Conservation (phyloP, 257 asterid genomes). For the Ophiorrhiza pumila region DNA sequence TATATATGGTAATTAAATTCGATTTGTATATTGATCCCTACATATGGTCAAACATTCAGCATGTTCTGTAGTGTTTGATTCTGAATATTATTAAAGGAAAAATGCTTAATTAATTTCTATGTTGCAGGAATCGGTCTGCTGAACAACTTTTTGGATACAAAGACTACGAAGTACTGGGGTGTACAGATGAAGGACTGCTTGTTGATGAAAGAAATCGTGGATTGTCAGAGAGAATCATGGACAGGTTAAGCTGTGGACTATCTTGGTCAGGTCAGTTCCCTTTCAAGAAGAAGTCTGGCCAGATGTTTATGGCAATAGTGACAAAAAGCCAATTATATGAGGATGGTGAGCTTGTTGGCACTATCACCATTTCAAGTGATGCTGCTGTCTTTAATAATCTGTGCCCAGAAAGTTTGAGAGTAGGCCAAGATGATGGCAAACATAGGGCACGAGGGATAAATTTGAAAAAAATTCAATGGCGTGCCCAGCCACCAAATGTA, state of each 20-base stretch:
- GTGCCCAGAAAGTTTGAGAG: slow-evolving; percentile 18
- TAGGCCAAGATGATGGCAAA: slow-evolving; percentile 27
- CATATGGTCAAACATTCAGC: too few species aligned
- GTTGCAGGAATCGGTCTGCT: slow-evolving; percentile 67
- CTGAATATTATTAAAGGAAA: not conserved
- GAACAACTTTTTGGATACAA: slow-evolving; percentile 73
- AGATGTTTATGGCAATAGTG: slow-evolving; percentile 56
- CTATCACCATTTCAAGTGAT: slow-evolving; percentile 69
- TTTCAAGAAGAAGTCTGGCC: slow-evolving; percentile 51
- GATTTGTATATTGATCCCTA: too few species aligned
- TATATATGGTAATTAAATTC: too few species aligned
- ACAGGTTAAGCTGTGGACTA: slow-evolving; percentile 41
- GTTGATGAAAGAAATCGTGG: slow-evolving; percentile 42
- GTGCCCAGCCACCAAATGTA: slow-evolving; percentile 31
- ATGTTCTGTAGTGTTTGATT: not conserved
- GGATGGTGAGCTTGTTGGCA: slow-evolving; percentile 56
- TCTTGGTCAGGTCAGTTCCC: slow-evolving; percentile 81
- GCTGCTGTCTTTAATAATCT: slow-evolving; percentile 49
- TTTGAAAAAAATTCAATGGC: slow-evolving; percentile 36
- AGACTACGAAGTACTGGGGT: slow-evolving; percentile 55
- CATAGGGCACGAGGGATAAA: slow-evolving; percentile 32
- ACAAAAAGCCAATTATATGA: slow-evolving; percentile 64
- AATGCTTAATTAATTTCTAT: not conserved
- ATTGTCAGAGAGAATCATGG: slow-evolving; percentile 28
- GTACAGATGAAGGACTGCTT: slow-evolving; percentile 35